A percentile compares a stretch with the other conserved stretches of the same genome.
phyloP scores from a whole-genome alignment of 768 basidiomycete species.

The Melanogaster broomeanus region DNA sequence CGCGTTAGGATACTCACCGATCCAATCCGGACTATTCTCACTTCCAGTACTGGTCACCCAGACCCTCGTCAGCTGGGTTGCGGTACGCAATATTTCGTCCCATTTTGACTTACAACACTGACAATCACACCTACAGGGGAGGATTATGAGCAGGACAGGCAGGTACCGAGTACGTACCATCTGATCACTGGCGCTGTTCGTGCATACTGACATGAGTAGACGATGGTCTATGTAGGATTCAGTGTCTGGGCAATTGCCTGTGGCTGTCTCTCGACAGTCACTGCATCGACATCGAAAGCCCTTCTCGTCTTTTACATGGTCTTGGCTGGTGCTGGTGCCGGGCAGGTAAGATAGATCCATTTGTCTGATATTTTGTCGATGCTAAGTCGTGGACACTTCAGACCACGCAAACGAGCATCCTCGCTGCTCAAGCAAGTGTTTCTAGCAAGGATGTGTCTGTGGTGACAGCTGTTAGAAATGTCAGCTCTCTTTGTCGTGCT shows the following conservation, averaged over 20 bases:
- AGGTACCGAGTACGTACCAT: slow-evolving; percentile 49
- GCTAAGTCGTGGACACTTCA: too few relatives aligned
- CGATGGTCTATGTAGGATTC: slow-evolving; percentile 64
- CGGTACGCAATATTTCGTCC: slow-evolving; percentile 37
- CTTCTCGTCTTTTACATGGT: slow-evolving; percentile 62
- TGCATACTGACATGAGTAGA: slow-evolving; percentile 36
- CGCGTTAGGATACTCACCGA: slow-evolving; percentile 61
- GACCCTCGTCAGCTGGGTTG: slow-evolving; percentile 56
- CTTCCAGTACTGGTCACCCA: slow-evolving; percentile 73
- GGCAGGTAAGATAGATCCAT: slow-evolving; percentile 47
- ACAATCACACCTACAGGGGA: slow-evolving; percentile 42
- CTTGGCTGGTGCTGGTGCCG: slow-evolving; percentile 60
- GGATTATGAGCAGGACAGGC: slow-evolving; percentile 64
- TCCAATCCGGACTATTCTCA: slow-evolving; percentile 60
- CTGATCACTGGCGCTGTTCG: too few relatives aligned
- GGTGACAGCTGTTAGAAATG: slow-evolving; percentile 71
- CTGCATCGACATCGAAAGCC: slow-evolving; percentile 45
- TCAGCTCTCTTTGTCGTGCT: slow-evolving; percentile 23
- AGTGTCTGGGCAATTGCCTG: slow-evolving; percentile 68
- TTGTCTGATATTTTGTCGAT: too few relatives aligned
- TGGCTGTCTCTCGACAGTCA: slow-evolving; percentile 67
- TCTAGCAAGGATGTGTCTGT: slow-evolving; percentile 73
- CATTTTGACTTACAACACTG: background rate
- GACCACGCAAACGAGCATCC: slow-evolving; percentile 65
- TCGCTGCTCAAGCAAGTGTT: slow-evolving; percentile 74